These are phyloP conservation scores for Lolium perenne DNA, from an alignment of 176 grass and related monocot species.

Conservation along the genomic window DNA sequence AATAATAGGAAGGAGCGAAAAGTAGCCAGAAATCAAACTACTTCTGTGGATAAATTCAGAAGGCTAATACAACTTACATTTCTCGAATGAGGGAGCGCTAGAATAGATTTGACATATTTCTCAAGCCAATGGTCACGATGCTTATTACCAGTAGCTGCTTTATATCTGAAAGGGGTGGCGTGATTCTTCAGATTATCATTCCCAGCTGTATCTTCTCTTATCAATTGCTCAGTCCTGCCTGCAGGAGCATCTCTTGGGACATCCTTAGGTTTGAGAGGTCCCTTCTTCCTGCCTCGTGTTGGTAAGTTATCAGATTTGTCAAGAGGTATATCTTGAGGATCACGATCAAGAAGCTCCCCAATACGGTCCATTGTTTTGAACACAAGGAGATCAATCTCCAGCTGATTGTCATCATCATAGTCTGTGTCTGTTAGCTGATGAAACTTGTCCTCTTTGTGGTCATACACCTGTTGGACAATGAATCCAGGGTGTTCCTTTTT, in stretches of 20 bases:
- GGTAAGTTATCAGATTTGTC: slow-evolving; percentile 54
- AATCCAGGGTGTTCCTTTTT: slow-evolving; percentile 93
- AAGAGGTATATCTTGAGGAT: slow-evolving; percentile 53
- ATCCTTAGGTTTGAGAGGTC: slow-evolving; percentile 58
- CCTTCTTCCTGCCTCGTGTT: slow-evolving; percentile 56
- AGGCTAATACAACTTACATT: slow-evolving; percentile 5
- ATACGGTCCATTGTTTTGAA: slow-evolving; percentile 75
- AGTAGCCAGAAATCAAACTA: neutral
- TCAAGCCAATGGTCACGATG: slow-evolving; percentile 80
- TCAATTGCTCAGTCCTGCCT: slow-evolving; percentile 51
- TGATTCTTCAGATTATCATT: slow-evolving; percentile 62
- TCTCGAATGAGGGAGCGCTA: slow-evolving; percentile 16
- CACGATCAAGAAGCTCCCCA: slow-evolving; percentile 75
- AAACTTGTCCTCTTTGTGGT: slow-evolving; percentile 69
- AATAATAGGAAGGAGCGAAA: neutral
- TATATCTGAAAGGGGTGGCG: slow-evolving; percentile 60
- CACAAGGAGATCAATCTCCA: slow-evolving; percentile 84
- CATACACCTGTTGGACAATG: slow-evolving; percentile 92
- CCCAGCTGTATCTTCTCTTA: slow-evolving; percentile 74
- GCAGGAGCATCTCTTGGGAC: slow-evolving; percentile 52
- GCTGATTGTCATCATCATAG: slow-evolving; percentile 73
- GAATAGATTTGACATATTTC: slow-evolving; percentile 75
- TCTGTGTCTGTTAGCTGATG: slow-evolving; percentile 87
- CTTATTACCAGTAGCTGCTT: slow-evolving; percentile 64
- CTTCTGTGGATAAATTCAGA: neutral